These are phyloP conservation scores for Athelia sp. DNA, from an alignment of 1,284 basidiomycete genomes.

Conservation along the genomic window DNA sequence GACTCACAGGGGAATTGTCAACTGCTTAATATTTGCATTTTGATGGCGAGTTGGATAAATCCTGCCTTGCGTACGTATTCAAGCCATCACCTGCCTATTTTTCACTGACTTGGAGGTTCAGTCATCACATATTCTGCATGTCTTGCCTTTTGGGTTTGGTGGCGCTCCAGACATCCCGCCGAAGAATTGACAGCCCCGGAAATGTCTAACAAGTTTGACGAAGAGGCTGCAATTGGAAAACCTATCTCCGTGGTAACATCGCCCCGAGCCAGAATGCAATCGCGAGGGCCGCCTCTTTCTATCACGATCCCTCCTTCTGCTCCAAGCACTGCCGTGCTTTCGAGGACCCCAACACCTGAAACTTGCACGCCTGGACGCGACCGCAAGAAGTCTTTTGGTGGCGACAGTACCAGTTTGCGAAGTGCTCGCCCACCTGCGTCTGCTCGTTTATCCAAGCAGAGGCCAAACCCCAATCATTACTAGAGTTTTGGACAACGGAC, in stretches of 20 bases:
- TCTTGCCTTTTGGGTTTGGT: conserved; percentile 28
- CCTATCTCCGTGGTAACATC: no score
- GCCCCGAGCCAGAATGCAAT: no score
- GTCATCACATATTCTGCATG: conserved; percentile 34
- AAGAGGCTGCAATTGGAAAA: background rate
- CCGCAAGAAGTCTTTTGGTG: background rate
- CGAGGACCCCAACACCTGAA: background rate
- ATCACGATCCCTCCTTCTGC: background rate
- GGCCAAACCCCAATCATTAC: background rate
- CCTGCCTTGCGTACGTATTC: conserved; percentile 43
- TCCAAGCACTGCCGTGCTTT: background rate
- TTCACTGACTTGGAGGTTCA: conserved; percentile 14
- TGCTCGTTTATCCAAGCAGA: background rate
- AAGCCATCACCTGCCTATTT: background rate
- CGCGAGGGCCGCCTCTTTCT: background rate
- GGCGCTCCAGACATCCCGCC: conserved; percentile 12
- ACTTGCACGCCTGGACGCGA: background rate
- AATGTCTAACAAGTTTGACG: conserved; percentile 16
- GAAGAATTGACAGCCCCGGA: conserved; percentile 9
- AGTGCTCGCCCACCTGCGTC: background rate
- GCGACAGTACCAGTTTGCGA: background rate
- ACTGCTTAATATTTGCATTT: conserved; percentile 43
- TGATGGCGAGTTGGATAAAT: conserved; percentile 50
- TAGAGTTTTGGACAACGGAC: background rate
- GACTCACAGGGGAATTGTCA: conserved; percentile 42